Conservation (phyloP, 2,329 filamentous ascomycete genomes). For the Colletotrichum sidae region DNA sequence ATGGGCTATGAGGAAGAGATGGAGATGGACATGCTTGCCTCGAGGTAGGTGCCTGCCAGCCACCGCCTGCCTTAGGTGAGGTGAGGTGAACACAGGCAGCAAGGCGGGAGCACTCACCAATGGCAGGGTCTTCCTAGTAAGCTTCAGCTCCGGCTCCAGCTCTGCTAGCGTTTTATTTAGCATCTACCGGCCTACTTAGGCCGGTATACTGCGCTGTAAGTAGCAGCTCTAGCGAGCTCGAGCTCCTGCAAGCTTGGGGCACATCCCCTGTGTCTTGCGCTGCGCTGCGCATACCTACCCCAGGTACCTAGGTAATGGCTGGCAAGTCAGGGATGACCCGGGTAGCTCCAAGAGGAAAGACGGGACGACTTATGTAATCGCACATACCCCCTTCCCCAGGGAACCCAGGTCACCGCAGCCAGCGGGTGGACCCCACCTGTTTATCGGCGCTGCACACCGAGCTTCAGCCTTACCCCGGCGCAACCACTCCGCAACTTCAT, state of each 20-base stretch:
- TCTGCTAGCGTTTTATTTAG: background rate
- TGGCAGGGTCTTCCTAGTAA: background rate
- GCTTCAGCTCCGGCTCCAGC: background rate
- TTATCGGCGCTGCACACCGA: constrained; percentile 12
- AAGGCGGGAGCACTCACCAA: background rate
- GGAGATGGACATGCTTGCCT: background rate
- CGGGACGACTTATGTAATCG: constrained; percentile 10
- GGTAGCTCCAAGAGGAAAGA: constrained; percentile 15
- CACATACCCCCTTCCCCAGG: background rate
- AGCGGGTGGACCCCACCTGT: background rate
- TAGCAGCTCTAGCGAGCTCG: constrained; percentile 7
- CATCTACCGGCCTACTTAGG: background rate
- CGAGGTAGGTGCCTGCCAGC: background rate
- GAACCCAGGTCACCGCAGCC: no score
- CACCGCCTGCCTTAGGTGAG: background rate
- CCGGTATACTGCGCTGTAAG: background rate
- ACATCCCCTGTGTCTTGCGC: no score
- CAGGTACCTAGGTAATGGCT: background rate
- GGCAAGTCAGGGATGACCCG: constrained; percentile 13
- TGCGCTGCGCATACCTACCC: no score
- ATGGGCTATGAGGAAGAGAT: constrained; percentile 5
- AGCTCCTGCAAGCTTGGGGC: constrained; percentile 7
- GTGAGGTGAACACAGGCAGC: background rate
- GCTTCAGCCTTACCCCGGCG: constrained; percentile 21
- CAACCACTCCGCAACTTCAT: constrained; percentile 22